A percentile compares a stretch with the other conserved stretches of the same genome.
Conservation (phyloP, 768 basidiomycete genomes). For the Hypholoma fasciculare region DNA sequence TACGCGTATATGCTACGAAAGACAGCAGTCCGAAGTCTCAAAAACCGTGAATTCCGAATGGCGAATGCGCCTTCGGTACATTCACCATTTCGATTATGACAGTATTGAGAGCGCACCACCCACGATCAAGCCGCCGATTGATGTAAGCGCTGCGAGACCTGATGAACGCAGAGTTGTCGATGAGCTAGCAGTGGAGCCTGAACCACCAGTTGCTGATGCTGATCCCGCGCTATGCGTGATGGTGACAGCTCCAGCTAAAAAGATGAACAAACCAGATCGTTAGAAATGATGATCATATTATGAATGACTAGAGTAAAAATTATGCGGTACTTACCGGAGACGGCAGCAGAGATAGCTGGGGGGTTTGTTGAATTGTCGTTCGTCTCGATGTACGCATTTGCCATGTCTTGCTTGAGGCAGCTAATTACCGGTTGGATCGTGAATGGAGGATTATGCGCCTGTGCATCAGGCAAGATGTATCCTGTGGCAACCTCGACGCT, state of each 20-base stretch:
- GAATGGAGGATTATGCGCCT: slow-evolving; percentile 64
- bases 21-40: no score
- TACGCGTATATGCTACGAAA: no score
- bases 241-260: slow-evolving; percentile 12
- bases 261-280: neutral
- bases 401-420: slow-evolving; percentile 59
- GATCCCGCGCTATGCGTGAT: slow-evolving; percentile 11
- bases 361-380: slow-evolving; percentile 71
- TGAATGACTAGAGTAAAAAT: neutral
- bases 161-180: neutral
- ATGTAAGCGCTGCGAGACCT: slow-evolving; percentile 3
- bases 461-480: slow-evolving; percentile 81
- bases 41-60: no score
- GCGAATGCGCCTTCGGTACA: neutral
- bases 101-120: neutral
- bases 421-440: slow-evolving; percentile 69
- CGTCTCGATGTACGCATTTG: slow-evolving; percentile 81
- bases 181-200: neutral
- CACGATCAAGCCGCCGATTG: slow-evolving; percentile 4
- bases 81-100: neutral
- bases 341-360: slow-evolving; percentile 30
- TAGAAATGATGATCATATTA: neutral
- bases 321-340: slow-evolving; percentile 13
- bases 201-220: slow-evolving; percentile 3
- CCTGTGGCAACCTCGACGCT: slow-evolving; percentile 84